Evolutionary conservation across 495 filamentous ascomycete genomes (phyloP).

Genomic region (Sabuloglossum arenarium): DNA sequence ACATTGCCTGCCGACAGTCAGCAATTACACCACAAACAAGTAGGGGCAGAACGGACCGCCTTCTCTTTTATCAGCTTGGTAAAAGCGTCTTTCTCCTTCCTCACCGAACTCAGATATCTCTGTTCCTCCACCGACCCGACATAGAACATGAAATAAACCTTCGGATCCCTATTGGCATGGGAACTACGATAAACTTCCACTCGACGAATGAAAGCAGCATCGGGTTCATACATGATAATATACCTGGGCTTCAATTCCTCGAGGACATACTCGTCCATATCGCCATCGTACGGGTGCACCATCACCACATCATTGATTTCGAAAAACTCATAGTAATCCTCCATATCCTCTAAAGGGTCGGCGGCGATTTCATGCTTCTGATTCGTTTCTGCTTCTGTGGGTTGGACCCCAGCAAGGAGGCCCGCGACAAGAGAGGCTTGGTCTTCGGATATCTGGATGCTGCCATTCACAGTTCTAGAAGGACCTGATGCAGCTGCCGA

Average conservation of each 20-base stretch:
- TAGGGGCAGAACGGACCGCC: constrained; percentile 24
- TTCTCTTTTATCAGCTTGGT: constrained; percentile 85
- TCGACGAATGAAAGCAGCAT: constrained; percentile 82
- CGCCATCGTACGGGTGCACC: constrained; percentile 82
- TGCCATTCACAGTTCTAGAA: constrained; percentile 37
- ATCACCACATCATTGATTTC: constrained; percentile 80
- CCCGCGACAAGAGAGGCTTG: constrained; percentile 50
- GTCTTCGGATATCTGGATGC: constrained; percentile 61
- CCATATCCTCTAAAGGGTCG: constrained; percentile 73
- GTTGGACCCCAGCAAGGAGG: constrained; percentile 43
- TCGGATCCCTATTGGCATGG: constrained; percentile 69
- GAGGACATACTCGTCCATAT: constrained; percentile 87
- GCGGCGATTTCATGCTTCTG: constrained; percentile 54
- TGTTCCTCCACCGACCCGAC: constrained; percentile 91
- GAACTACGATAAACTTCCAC: constrained; percentile 93
- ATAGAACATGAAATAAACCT: constrained; percentile 93
- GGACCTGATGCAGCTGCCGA: constrained; percentile 32
- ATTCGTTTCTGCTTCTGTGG: constrained; percentile 38
- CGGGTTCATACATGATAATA: constrained; percentile 97
- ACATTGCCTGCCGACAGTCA: constrained; percentile 39
- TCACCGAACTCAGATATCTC: constrained; percentile 70
- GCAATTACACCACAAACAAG: neutral
- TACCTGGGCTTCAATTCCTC: constrained; percentile 86
- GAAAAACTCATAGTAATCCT: constrained; percentile 81
- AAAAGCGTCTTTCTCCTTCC: constrained; percentile 88